Evolutionary conservation across 768 basidiomycete species (phyloP), one percentile per base, ranked within the genome.

Genomic region (Thelephora ganbajun): DNA sequence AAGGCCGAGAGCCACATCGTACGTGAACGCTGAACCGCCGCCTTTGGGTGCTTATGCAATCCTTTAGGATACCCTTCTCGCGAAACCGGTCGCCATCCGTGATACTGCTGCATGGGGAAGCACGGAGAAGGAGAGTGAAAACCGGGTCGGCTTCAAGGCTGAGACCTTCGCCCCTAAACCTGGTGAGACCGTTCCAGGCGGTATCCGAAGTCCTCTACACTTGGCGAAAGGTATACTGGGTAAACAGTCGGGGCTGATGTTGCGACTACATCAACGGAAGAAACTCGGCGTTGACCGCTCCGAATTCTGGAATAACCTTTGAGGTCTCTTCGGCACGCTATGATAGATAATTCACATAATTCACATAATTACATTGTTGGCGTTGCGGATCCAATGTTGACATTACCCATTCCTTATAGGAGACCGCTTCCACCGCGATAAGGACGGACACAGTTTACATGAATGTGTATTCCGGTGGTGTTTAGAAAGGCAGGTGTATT

Each of bases 1-100:
- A 83, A 80, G 57, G 80, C 78, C 5, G 66, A 68, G 23, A 69
- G 72, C 39, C 79, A 89, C 61, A 73, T 80, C 51, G 87, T 88
- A 57, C 56, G 83, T 70, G 22, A n/a, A n/a, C 34, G 33, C 19
- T 30, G n/a, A n/a, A 30, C 7, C 46, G 13, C 46, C 19, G 11
- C 35, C 45, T 22, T 19, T 46, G 34, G 41, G 35, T 26, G 4
- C 26, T 30, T 4, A 30, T 9, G 54, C 52, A 36, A 2, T 43
- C 14, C 43, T 52, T 3, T 52, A 87, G 85, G 81, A 84, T 51
- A 72, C 74, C 33, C 61, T 87, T 30, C 58, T 88, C 42, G 85
- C 84, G 1, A 71, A 72, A 44, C 83, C 84, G 0, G 56, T 82
- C 46, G 73, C 69, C 7, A 63, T 69, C 50, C 69, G 67, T 58